phyloP scores from a whole-genome alignment of 176 grass and related monocot genomes.

The Triticum timopheevii region DNA sequence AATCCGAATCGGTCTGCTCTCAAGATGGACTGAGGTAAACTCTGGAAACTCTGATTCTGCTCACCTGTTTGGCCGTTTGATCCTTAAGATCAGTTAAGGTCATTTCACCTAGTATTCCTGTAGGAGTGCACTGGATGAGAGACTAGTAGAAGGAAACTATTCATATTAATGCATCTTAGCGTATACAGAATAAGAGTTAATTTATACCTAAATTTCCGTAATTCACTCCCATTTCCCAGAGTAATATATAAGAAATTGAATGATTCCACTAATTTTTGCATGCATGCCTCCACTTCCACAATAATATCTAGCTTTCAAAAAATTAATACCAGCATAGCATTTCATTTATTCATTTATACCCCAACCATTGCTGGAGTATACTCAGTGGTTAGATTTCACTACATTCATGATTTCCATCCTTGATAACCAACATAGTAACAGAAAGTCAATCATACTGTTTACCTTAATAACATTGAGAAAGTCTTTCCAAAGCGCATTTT shows the following conservation, averaged over 20 bases:
- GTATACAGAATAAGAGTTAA: background rate
- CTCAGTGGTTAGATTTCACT: background rate
- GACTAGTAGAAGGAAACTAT: too few species aligned
- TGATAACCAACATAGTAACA: background rate
- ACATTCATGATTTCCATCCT: background rate
- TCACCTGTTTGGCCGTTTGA: too few species aligned
- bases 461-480: slow-evolving; percentile 23
- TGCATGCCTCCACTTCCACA: background rate
- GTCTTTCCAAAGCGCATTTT: background rate
- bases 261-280: background rate
- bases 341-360: background rate
- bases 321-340: background rate
- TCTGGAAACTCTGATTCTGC: background rate
- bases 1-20: background rate
- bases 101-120: background rate
- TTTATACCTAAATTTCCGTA: background rate
- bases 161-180: background rate
- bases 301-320: background rate
- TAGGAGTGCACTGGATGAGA: too few species aligned
- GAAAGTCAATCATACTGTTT: background rate
- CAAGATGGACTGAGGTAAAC: background rate
- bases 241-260: background rate
- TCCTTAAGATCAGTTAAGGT: too few species aligned
- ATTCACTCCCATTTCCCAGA: background rate
- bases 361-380: background rate